A percentile compares a stretch with the other conserved stretches of the same genome.
These are phyloP conservation scores for Catunica adiposa DNA, from an alignment of 2,329 filamentous ascomycete genomes.

Conservation along the genomic window DNA sequence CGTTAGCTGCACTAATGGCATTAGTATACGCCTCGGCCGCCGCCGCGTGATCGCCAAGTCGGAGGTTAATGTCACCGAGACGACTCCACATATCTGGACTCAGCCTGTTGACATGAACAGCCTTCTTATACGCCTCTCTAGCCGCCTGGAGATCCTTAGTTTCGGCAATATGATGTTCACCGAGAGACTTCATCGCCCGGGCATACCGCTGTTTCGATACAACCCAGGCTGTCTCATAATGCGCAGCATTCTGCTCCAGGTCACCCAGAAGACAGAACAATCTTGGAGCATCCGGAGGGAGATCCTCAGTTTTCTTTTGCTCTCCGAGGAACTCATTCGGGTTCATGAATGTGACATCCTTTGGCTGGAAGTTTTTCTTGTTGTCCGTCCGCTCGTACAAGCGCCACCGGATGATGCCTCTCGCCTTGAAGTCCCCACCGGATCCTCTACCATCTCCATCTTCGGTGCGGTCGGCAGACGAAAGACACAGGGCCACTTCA, in stretches of 20 bases:
- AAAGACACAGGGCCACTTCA: slow-evolving; percentile 81
- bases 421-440: slow-evolving; percentile 62
- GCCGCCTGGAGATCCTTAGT: slow-evolving; percentile 51
- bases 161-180: slow-evolving; percentile 52
- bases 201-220: slow-evolving; percentile 68
- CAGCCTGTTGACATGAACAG: slow-evolving; percentile 62
- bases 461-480: slow-evolving; percentile 39
- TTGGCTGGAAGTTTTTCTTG: slow-evolving; percentile 21
- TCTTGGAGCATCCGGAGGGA: slow-evolving; percentile 64
- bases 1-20: slow-evolving; percentile 48
- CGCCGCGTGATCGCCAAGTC: slow-evolving; percentile 57
- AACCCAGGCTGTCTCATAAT: slow-evolving; percentile 79
- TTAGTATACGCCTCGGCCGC: slow-evolving; percentile 73
- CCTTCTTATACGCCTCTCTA: slow-evolving; percentile 59
- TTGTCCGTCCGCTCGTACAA: slow-evolving; percentile 54
- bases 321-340: slow-evolving; percentile 36
- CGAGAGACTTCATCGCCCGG: slow-evolving; percentile 74
- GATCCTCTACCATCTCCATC: slow-evolving; percentile 37
- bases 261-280: slow-evolving; percentile 91
- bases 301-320: slow-evolving; percentile 30
- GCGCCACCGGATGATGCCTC: slow-evolving; percentile 57
- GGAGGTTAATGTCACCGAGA: slow-evolving; percentile 72
- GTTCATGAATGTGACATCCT: slow-evolving; percentile 6
- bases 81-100: slow-evolving; percentile 79
- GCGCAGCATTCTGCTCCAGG: slow-evolving; percentile 53